Conservation (phyloP, 2,329 filamentous ascomycete species). For the Cercospora beticola region DNA sequence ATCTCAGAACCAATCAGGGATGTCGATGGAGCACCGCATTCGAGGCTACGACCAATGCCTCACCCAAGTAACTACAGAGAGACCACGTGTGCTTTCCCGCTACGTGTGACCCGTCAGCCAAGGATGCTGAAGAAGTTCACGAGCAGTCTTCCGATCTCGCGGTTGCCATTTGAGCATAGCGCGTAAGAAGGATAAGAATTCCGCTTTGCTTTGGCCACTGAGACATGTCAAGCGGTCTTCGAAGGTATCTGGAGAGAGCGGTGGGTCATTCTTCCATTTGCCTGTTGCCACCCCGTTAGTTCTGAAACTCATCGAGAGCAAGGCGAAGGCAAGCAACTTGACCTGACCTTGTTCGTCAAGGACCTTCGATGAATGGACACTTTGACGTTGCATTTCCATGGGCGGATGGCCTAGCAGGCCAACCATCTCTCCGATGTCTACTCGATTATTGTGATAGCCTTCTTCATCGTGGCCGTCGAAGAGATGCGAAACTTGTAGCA, state of each 20-base stretch:
- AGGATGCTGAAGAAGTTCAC: background rate
- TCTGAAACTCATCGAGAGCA: background rate
- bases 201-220: background rate
- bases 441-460: background rate
- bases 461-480: background rate
- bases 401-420: background rate
- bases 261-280: background rate
- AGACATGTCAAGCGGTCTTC: background rate
- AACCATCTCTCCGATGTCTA: background rate
- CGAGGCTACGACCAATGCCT: background rate
- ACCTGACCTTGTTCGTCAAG: background rate
- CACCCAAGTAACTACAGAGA: background rate
- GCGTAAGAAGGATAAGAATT: background rate
- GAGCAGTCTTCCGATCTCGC: background rate
- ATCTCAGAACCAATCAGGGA: too few species aligned
- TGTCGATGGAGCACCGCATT: background rate
- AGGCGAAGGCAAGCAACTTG: too few species aligned
- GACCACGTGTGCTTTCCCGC: accelerated
- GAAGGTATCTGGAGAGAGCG: background rate
- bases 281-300: background rate
- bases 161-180: background rate
- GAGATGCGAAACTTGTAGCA: background rate
- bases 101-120: background rate
- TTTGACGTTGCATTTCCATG: background rate
- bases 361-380: background rate